Conservation (phyloP, 1,284 basidiomycete genomes). For the Spongispora temasekensis region DNA sequence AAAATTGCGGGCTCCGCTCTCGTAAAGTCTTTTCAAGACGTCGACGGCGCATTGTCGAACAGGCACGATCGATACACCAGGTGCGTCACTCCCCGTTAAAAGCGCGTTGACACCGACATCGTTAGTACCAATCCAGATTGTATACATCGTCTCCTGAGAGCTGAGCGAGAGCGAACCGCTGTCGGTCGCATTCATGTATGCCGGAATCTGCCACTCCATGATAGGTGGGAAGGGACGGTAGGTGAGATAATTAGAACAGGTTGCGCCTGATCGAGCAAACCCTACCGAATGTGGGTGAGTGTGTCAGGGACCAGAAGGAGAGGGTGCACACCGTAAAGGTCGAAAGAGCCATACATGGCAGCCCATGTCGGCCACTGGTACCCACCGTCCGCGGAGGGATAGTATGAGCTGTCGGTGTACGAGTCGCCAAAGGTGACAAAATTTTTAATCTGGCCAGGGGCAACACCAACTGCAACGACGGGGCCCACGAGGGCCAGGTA, state of each 20-base stretch:
- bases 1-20: conserved; percentile 47
- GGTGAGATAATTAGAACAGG: conserved; percentile 46
- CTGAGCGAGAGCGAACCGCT: conserved; percentile 27
- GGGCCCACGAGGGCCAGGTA: conserved; percentile 12
- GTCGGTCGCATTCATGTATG: conserved; percentile 34
- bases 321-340: conserved; percentile 35
- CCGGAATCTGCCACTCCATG: conserved; percentile 39
- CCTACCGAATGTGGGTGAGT: conserved; percentile 1
- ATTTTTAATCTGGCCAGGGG: conserved; percentile 41
- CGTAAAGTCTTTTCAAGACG: conserved; percentile 42
- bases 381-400: conserved; percentile 36
- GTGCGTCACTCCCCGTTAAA: conserved; percentile 39
- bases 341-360: conserved; percentile 39
- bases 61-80: conserved; percentile 44
- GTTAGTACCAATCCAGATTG: conserved; percentile 54
- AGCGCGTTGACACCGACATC: conserved; percentile 43
- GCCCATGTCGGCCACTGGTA: conserved; percentile 48
- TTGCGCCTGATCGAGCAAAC: conserved; percentile 45
- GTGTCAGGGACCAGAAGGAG: too few species aligned
- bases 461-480: conserved; percentile 16
- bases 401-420: conserved; percentile 43
- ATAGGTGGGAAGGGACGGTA: conserved; percentile 40
- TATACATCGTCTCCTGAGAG: conserved; percentile 44
- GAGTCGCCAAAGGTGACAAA: conserved; percentile 50
- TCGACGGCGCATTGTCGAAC: conserved; percentile 44